Conservation (phyloP, 2,329 filamentous ascomycete genomes). For the Alternaria brassicicola region DNA sequence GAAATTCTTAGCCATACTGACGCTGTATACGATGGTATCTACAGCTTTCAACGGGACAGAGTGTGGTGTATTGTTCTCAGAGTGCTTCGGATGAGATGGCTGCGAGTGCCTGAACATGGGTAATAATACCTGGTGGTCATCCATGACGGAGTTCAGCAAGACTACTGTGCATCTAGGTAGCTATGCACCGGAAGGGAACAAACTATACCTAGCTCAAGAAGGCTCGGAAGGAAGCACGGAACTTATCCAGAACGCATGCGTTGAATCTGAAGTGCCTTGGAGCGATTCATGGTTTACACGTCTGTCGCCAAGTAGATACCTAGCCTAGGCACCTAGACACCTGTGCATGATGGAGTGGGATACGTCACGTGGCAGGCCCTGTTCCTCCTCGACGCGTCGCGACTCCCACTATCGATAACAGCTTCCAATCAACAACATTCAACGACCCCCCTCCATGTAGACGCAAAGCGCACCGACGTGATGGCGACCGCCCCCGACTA, state of each 20-base stretch:
- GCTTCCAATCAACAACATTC: slow-evolving; percentile 20
- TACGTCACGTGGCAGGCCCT: slow-evolving; percentile 20
- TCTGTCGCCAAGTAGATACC: not conserved
- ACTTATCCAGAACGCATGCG: not conserved
- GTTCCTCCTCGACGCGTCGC: slow-evolving; percentile 15
- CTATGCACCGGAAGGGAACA: not conserved
- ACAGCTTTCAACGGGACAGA: not conserved
- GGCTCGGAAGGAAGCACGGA: not conserved
- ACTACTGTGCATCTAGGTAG: not conserved
- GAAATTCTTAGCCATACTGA: not conserved
- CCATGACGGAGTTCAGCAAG: not conserved
- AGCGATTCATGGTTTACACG: not conserved
- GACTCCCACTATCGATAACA: slow-evolving; percentile 30
- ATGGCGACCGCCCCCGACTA: slow-evolving; percentile 71
- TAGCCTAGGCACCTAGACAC: not conserved
- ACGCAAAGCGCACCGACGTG: slow-evolving; percentile 32
- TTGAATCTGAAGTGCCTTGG: not conserved
- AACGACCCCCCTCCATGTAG: slow-evolving; percentile 34
- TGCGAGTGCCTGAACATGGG: not conserved
- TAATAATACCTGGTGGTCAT: not conserved
- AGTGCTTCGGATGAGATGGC: not conserved
- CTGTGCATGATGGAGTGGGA: not conserved
- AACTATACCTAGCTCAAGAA: not conserved
- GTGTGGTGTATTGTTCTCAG: not conserved
- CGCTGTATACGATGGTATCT: not conserved